Percentiles rank a stretch among this genome's conserved stretches.
These are phyloP conservation scores for Amorphotheca resinae DNA, from an alignment of 495 filamentous ascomycete genomes.

Conservation along the genomic window DNA sequence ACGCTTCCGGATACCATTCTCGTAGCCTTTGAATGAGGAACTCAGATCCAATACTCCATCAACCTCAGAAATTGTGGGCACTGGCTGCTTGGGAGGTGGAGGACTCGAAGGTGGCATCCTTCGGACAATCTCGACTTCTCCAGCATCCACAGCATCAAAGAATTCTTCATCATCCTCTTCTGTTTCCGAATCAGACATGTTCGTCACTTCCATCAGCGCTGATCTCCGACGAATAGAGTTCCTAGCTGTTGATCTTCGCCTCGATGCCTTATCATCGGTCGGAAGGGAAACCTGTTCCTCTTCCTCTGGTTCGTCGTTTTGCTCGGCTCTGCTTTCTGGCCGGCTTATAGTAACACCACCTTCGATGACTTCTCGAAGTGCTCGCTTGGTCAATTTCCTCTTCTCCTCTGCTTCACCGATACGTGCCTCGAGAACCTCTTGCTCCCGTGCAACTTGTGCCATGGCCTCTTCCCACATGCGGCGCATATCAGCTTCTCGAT, in stretches of 20 bases:
- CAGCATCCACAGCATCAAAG: slow-evolving; percentile 92
- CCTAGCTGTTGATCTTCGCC: slow-evolving; percentile 32
- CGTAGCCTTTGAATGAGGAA: slow-evolving; percentile 78
- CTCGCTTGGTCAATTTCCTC: slow-evolving; percentile 77
- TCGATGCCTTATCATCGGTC: slow-evolving; percentile 18
- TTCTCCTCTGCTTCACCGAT: slow-evolving; percentile 87
- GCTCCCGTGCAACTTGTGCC: slow-evolving; percentile 83
- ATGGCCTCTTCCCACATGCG: slow-evolving; percentile 99
- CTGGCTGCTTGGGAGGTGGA: slow-evolving; percentile 23
- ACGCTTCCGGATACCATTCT: slow-evolving; percentile 63
- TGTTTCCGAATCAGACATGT: slow-evolving; percentile 64
- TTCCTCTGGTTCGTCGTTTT: slow-evolving; percentile 24
- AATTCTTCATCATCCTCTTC: slow-evolving; percentile 90
- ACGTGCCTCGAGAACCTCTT: slow-evolving; percentile 75
- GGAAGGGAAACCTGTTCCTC: slow-evolving; percentile 17
- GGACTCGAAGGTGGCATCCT: slow-evolving; percentile 33
- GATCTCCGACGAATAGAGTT: slow-evolving; percentile 40
- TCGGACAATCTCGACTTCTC: slow-evolving; percentile 66
- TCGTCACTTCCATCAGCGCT: slow-evolving; percentile 45
- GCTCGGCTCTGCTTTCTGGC: slow-evolving; percentile 25
- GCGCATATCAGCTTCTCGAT: slow-evolving; percentile 75
- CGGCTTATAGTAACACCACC: slow-evolving; percentile 36
- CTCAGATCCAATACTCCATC: slow-evolving; percentile 50
- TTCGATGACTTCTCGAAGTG: slow-evolving; percentile 75
- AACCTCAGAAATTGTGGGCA: slow-evolving; percentile 30